Base-by-base conservation (phyloP, 352 stramenopile genomes). In the Blastocystis sp. region DNA sequence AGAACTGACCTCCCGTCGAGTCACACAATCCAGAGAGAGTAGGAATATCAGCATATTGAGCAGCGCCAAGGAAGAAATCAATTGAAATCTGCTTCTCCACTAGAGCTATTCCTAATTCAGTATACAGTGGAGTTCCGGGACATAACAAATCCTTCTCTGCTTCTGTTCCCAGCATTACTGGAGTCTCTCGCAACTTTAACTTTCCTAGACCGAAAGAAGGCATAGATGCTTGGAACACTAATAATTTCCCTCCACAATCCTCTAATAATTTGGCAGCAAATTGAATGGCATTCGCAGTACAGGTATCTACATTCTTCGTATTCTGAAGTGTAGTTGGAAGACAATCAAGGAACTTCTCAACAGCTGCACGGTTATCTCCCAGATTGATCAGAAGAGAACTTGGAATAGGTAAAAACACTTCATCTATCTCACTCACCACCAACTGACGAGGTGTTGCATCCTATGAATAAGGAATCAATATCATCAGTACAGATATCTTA, bases 331-430 rank as follows among this genome's bases (percentile, higher is more conserved):
- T 96, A 75, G 91, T 89, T 0, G 96, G 96, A 3, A 99, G 92
- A 58, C 93, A 95, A 24, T 99, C 96, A 51, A 99, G 93, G 88
- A 99, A 95, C 57, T 92, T 91, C 56, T 99, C 96, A 22, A 99
- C 92, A 13, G 98, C 92, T 13, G 95, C 92, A 51, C 96, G 93
- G 54, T 93, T 97, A 90, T 99, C 95, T 37, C 91, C 94, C 70
- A 99, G 91, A 92, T 99, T 99, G 13, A 99, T 96, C 57, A 99
- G 93, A 60, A 99, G 91, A 91, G 99, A 95, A 90, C 99, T 97
- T 15, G 92, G 92, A 7, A 89, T 33, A 30, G 93, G 94, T 77
- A 97, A 90, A 91, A 96, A 95, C 5, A 95, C 90, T 59, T 97
- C 93, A 11, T 92, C 97, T 93, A 96, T 90, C 91, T 97, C 94